Percentiles rank a stretch among this genome's conserved stretches.
phyloP scores from a whole-genome alignment of 2,329 filamentous ascomycete genomes.

The Orbilia blumenaviensis region DNA sequence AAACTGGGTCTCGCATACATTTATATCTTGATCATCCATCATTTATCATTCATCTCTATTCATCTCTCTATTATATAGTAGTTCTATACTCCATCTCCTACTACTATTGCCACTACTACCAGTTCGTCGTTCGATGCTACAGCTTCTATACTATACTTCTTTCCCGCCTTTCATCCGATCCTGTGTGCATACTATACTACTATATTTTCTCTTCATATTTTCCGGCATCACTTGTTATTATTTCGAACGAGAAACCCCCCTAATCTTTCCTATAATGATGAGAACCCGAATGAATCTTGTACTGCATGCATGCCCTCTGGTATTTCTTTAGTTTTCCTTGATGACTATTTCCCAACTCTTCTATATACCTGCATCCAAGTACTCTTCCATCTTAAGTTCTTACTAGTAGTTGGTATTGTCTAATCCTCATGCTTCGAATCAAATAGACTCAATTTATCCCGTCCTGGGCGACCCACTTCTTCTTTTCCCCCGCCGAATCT shows the following conservation, averaged over 20 bases:
- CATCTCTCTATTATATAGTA: not conserved
- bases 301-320: not conserved
- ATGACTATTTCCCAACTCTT: not conserved
- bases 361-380: not conserved
- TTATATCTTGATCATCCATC: not conserved
- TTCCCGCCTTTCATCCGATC: not conserved
- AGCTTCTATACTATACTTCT: not conserved
- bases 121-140: not conserved
- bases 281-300: slow-evolving; percentile 3
- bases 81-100: not conserved
- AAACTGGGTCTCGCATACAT: slow-evolving; percentile 17
- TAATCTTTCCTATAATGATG: not conserved
- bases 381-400: not conserved
- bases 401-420: not conserved
- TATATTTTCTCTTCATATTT: not conserved
- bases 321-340: not conserved
- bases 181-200: slow-evolving; percentile 27
- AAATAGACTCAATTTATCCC: slow-evolving; percentile 3
- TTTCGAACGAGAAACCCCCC: too few species aligned
- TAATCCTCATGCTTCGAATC: slow-evolving; percentile 1
- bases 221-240: too few species aligned
- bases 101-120: too few species aligned
- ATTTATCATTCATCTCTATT: not conserved
- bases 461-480: slow-evolving; percentile 20
- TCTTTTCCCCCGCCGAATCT: not conserved